Base-by-base conservation (phyloP, 169 alveolate species). In the Plasmodium coatneyi region DNA sequence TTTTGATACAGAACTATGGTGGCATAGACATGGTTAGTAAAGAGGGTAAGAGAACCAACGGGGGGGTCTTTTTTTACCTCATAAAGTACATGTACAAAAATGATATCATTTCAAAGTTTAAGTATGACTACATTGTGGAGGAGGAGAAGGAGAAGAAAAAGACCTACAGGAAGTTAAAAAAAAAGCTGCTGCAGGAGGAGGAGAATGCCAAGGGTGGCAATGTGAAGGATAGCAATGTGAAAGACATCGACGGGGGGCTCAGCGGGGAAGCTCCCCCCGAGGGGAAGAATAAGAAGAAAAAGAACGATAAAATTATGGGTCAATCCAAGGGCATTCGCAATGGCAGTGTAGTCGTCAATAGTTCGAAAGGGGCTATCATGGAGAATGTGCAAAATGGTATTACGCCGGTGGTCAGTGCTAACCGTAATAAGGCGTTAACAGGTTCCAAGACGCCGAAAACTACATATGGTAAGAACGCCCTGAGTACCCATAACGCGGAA, bases 31-130 rank as follows among this genome's bases (percentile, higher is more conserved):
- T 97, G 32, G 97, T 97, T 5, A 98, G 97, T 82, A 97, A 98
- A 30, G 83, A 95, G 72, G 95, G 99, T 19, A 96, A 94, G 80
- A 96, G 97, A 72, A 97, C 98, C 9, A 95, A 97, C 2, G 99
- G 99, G 1, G 99, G 99, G 0, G 97, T 97, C 30, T 97, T 97
- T 89, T 97, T 97, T 93, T 95, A 97, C 71, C 93, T 98, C 28
- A 93, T 97, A 82, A 95, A 95, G 56, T 96, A 97, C 78, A 84
- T 96, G 93, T 96, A 96, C 66, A 76, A 94, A 19, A 96, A 97
- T 83, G 96, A 96, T 80, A 93, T 95, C 34, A 97, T 97, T 43
- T 94, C 98, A 4, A 94, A 93, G 56, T 97, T 96, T 34, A 98
- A 97, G 70, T 96, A 97, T 92, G 95, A 95, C 72, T 97, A 97